Conservation (phyloP, 2,329 filamentous ascomycete species). For the Apiospora phragmitis region DNA sequence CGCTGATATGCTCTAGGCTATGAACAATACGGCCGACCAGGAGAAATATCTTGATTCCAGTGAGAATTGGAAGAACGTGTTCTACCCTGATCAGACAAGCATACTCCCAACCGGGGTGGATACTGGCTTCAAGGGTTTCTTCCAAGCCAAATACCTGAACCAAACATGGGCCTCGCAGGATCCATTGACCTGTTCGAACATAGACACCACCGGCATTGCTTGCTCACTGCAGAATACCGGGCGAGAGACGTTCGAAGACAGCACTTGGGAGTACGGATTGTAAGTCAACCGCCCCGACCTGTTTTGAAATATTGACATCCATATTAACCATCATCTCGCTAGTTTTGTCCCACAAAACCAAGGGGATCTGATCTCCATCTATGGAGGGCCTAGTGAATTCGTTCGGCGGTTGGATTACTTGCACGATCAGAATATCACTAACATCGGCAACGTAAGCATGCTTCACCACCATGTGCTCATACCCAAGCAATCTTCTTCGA, state of each 20-base stretch:
- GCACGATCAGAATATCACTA: constrained; percentile 63
- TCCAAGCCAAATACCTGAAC: constrained; percentile 69
- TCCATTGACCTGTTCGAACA: constrained; percentile 61
- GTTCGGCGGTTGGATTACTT: constrained; percentile 62
- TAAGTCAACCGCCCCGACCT: constrained; percentile 31
- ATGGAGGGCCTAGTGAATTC: constrained; percentile 61
- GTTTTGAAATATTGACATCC: accelerated
- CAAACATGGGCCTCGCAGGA: constrained; percentile 69
- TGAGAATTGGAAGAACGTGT: constrained; percentile 69
- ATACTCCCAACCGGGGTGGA: constrained; percentile 51
- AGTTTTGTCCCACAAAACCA: constrained; percentile 57
- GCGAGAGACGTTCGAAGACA: constrained; percentile 71
- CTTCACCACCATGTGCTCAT: constrained; percentile 36
- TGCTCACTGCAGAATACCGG: constrained; percentile 63
- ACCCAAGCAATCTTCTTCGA: constrained; percentile 50
- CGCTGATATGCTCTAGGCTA: constrained; percentile 21
- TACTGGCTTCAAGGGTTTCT: constrained; percentile 69
- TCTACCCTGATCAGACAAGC: constrained; percentile 59
- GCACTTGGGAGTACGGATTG: constrained; percentile 74
- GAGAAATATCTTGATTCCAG: constrained; percentile 61
- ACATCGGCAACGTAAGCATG: constrained; percentile 56
- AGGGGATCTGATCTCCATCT: constrained; percentile 53
- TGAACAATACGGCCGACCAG: constrained; percentile 56
- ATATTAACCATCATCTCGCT: not conserved
- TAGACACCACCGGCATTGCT: constrained; percentile 52